These are phyloP conservation scores for Paspalum notatum DNA, from an alignment of 176 grass and related monocot species.

Conservation along the genomic window DNA sequence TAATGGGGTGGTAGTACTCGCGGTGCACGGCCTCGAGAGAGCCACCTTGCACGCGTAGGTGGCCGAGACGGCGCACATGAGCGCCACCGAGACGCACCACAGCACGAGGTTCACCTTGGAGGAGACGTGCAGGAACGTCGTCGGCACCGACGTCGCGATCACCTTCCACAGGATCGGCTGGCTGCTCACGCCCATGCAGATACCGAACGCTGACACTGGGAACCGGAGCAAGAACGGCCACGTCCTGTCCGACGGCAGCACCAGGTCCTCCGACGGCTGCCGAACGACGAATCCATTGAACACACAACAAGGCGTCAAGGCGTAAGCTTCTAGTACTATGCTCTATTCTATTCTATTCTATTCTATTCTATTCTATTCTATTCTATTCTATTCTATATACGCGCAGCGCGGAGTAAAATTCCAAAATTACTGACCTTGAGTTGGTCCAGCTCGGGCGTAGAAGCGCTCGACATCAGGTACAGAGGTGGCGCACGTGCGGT, in stretches of 20 bases:
- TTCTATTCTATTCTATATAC: no score
- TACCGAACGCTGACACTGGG: slow-evolving; percentile 65
- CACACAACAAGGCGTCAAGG: no score
- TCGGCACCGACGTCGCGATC: slow-evolving; percentile 45
- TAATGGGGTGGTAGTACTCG: slow-evolving; percentile 39
- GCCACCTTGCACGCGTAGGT: slow-evolving; percentile 42
- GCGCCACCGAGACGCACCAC: slow-evolving; percentile 51
- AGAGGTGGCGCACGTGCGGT: background rate
- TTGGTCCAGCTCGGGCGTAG: slow-evolving; percentile 78
- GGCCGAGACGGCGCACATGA: slow-evolving; percentile 34
- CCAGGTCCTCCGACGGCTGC: slow-evolving; percentile 52
- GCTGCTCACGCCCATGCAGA: slow-evolving; percentile 64
- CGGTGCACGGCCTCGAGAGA: slow-evolving; percentile 29
- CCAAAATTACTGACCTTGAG: slow-evolving; percentile 49
- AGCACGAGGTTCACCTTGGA: slow-evolving; percentile 48
- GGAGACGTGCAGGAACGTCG: slow-evolving; percentile 53
- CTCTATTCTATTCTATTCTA: no score
- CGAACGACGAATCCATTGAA: no score
- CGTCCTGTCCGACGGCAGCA: slow-evolving; percentile 56
- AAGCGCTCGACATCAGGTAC: slow-evolving; percentile 68
- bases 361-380: no score
- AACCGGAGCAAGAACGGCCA: slow-evolving; percentile 80
- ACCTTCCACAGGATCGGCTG: slow-evolving; percentile 71
- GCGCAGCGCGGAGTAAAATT: no score
- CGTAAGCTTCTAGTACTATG: no score